A percentile compares a stretch with the other conserved stretches of the same genome.
These are phyloP conservation scores for Poa annua DNA, from an alignment of 176 grass and related monocot genomes.

Conservation along the genomic window DNA sequence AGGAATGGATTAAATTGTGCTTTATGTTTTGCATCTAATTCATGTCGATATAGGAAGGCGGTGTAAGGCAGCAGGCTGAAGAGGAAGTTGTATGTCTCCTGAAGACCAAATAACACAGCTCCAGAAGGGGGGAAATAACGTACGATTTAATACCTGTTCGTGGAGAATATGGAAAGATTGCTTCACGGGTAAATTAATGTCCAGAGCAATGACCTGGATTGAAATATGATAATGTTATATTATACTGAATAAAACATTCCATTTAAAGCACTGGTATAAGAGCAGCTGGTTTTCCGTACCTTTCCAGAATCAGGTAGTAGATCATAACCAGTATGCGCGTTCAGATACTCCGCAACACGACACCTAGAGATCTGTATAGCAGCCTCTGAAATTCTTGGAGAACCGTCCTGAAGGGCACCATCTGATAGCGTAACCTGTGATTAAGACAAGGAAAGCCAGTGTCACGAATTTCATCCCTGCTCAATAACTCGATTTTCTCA, in stretches of 20 bases:
- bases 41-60: neutral
- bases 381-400: constrained; percentile 70
- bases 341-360: constrained; percentile 71
- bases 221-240: constrained; percentile 24
- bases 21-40: neutral
- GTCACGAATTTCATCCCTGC: neutral
- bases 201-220: constrained; percentile 88
- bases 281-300: constrained; percentile 51
- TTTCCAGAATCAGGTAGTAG: constrained; percentile 94
- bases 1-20: neutral
- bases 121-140: neutral
- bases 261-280: constrained; percentile 1
- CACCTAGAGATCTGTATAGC: constrained; percentile 68
- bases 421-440: constrained; percentile 52
- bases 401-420: constrained; percentile 45
- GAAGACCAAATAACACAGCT: constrained; percentile 18
- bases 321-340: constrained; percentile 77
- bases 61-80: constrained; percentile 2
- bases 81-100: neutral
- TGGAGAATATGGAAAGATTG: constrained; percentile 98
- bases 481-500: constrained; percentile 19
- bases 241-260: constrained; percentile 8
- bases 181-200: constrained; percentile 97
- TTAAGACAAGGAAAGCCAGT: constrained; percentile 26
- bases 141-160: constrained; percentile 80